A percentile compares a stretch with the other conserved stretches of the same genome.
These are phyloP conservation scores for Myriosclerotinia duriaeana DNA, from an alignment of 2,329 filamentous ascomycete genomes.

Conservation along the genomic window DNA sequence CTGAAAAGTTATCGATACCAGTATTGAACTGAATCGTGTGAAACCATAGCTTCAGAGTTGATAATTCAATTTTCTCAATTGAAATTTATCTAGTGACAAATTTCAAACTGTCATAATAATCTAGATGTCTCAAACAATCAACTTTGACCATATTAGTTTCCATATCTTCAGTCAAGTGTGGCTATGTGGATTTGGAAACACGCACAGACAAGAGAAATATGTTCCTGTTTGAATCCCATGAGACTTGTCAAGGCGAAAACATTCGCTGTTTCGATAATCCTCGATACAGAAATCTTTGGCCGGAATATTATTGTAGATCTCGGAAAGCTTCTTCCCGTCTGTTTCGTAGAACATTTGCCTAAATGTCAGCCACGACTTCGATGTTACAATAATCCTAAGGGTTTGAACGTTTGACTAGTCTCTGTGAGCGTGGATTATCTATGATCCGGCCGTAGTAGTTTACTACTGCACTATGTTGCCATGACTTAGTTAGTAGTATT, in stretches of 20 bases:
- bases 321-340: constrained; percentile 8
- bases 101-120: constrained; percentile 7
- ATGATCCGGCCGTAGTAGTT: constrained; percentile 6
- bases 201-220: constrained; percentile 22
- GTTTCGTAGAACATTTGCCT: background rate
- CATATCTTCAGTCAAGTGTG: background rate
- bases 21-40: background rate
- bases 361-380: background rate
- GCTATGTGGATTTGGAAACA: constrained; percentile 19
- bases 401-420: background rate
- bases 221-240: constrained; percentile 21
- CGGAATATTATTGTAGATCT: background rate
- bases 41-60: background rate
- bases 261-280: constrained; percentile 11
- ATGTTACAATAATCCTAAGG: background rate
- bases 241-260: constrained; percentile 18
- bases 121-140: constrained; percentile 12
- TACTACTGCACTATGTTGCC: background rate
- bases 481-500: background rate
- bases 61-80: background rate
- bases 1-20: background rate
- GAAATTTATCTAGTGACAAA: constrained; percentile 12
- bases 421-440: background rate
- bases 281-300: background rate
- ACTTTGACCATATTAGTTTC: background rate